These are phyloP conservation scores for Komagataella ulmi DNA, from an alignment of 805 yeast species.

Conservation along the genomic window DNA sequence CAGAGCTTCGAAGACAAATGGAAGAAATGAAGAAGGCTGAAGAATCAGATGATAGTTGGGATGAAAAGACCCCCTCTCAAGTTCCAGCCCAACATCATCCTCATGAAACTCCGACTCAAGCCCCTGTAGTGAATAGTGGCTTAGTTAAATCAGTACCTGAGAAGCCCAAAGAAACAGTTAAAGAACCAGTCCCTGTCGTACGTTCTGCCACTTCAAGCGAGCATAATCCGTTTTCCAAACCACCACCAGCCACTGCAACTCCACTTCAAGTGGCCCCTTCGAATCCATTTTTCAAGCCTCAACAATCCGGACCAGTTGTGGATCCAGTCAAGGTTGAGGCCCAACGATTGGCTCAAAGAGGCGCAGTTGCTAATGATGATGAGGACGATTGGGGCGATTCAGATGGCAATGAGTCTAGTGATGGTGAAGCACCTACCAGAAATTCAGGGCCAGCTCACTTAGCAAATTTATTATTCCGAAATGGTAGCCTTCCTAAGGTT, in stretches of 20 bases:
- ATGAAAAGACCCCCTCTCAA: conserved; percentile 1
- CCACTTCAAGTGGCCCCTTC: conserved; percentile 12
- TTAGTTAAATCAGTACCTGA: not conserved
- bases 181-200: not conserved
- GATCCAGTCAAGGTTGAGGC: conserved; percentile 49
- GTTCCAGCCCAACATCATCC: not conserved
- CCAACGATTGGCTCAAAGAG: conserved; percentile 64
- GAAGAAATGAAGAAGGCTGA: conserved; percentile 33
- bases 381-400: conserved; percentile 24
- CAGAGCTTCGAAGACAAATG: conserved; percentile 45
- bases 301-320: conserved; percentile 12
- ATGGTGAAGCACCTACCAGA: conserved; percentile 32
- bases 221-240: conserved; percentile 13
- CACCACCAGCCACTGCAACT: not conserved
- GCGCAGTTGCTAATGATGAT: conserved; percentile 27
- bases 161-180: not conserved
- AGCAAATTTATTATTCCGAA: conserved; percentile 40
- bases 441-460: conserved; percentile 42
- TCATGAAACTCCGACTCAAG: conserved; percentile 5
- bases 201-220: not conserved
- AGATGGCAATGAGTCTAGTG: conserved; percentile 21
- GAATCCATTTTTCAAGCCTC: conserved; percentile 51
- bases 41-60: conserved; percentile 16
- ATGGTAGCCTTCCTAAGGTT: conserved; percentile 26
- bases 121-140: conserved; percentile 3